Base-by-base conservation (phyloP, 2,329 filamentous ascomycete genomes). In the Colletotrichum sublineola region DNA sequence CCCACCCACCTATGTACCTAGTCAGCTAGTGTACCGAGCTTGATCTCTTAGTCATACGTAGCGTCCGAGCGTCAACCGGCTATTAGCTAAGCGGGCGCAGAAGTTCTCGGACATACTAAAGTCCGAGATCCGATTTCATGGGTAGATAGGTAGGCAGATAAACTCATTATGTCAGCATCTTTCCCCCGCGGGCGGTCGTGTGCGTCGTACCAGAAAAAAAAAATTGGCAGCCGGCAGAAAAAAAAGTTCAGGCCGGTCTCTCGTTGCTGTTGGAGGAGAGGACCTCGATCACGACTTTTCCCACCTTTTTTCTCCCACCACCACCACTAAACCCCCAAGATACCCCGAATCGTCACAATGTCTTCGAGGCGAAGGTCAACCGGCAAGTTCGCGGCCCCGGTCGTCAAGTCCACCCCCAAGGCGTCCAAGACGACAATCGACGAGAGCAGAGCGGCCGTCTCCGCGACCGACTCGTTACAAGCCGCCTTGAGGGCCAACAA, bases 311-410 rank as follows among this genome's bases (percentile, higher is more conserved):
- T 12, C 48, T 15, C 42, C 5, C 18, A 12, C 33, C 29, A 33
- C 36, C 20, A 40, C 63, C 42, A 60, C 63, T 48, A 24, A 24
- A 24, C 20, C 46, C 46, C 29, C 36, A 11, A 63, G 61, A 67
- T 58, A 67, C 56, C 48, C 36, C 42, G n/a, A 65, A 52, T 52
- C 33, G 44, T 9, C 65, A 79, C 73, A 73, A 90, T 90, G 86
- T 89, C 89, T 73, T 87, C 89, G 56, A 92, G 90, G 81, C 84
- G 89, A 79, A 92, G 90, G 85, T 83, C 86, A 69, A 82, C 88
- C 73, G 84, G 85, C 74, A 87, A 87, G 81, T 83, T 92, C 77
- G 88, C 87, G 69, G 82, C 86, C 71, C 90, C 90, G 0, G 82
- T 85, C 18, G 83, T 88, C 73, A 88, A 86, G 79, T 82, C 85